These are phyloP conservation scores for Aspergillus amoenus DNA, from an alignment of 2,329 filamentous ascomycete genomes.

Conservation along the genomic window DNA sequence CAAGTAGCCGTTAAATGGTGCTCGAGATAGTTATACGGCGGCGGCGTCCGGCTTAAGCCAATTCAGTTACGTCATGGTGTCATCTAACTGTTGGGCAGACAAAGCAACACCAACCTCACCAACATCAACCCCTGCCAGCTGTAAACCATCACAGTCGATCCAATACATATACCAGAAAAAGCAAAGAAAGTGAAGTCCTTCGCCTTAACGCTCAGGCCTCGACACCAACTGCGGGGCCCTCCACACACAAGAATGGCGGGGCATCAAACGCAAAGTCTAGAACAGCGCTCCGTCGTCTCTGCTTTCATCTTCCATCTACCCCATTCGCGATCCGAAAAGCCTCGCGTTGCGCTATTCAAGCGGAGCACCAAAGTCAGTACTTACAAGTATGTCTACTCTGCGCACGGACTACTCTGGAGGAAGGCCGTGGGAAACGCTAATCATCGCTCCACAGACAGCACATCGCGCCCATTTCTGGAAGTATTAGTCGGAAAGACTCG, in stretches of 20 bases:
- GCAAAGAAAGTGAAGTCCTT: background rate
- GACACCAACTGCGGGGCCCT: background rate
- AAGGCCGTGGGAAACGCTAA: too few species aligned
- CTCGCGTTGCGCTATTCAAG: slow-evolving; percentile 61
- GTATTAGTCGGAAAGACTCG: slow-evolving; percentile 55
- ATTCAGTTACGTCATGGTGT: background rate
- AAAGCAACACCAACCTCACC: background rate
- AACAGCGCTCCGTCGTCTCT: slow-evolving; percentile 42
- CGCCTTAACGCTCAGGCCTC: background rate
- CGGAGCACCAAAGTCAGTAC: slow-evolving; percentile 60
- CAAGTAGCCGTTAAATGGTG: too few species aligned
- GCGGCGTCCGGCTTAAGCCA: background rate
- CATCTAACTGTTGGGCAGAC: background rate
- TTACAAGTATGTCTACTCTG: slow-evolving; percentile 51
- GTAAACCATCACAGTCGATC: background rate
- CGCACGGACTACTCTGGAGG: too few species aligned
- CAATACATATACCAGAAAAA: background rate
- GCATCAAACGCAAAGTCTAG: slow-evolving; percentile 13
- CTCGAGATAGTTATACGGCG: background rate
- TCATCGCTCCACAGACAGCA: slow-evolving; percentile 38
- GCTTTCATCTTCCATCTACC: slow-evolving; percentile 42
- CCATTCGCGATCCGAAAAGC: slow-evolving; percentile 20
- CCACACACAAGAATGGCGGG: slow-evolving; percentile 8
- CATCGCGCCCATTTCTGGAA: slow-evolving; percentile 63
- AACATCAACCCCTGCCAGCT: background rate